phyloP scores from a whole-genome alignment of 345 rosid genomes.

The Populus alba region DNA sequence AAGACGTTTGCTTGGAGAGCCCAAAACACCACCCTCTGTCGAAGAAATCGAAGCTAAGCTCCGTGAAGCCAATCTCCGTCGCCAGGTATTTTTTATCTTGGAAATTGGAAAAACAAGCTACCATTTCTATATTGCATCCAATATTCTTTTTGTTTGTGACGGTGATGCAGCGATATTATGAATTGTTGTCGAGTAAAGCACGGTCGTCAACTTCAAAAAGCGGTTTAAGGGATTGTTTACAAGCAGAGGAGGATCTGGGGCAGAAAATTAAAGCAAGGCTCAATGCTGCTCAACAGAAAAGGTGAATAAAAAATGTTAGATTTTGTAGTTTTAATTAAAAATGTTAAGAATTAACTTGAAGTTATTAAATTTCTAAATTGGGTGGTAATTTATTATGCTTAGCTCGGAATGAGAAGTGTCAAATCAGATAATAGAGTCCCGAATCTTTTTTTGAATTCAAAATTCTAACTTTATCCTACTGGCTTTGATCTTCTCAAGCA shows the following conservation, averaged over 20 bases:
- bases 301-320: background rate
- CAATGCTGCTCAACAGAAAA: constrained; percentile 3
- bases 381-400: no score
- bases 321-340: no score
- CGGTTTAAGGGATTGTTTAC: background rate
- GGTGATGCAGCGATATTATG: constrained; percentile 7
- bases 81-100: background rate
- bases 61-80: constrained; percentile 9
- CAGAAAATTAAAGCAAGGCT: background rate
- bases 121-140: no score
- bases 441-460: no score
- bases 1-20: constrained; percentile 4
- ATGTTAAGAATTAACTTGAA: no score
- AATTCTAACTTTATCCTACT: no score
- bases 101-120: background rate
- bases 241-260: background rate
- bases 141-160: background rate
- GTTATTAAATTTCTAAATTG: no score
- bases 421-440: no score
- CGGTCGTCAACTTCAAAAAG: background rate
- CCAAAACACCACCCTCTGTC: constrained; percentile 10
- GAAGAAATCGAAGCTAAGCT: constrained; percentile 10
- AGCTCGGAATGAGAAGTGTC: no score
- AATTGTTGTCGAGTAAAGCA: constrained; percentile 4
- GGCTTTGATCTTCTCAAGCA: no score